Evolutionary conservation across 2,329 filamentous ascomycete genomes (phyloP), one percentile per base, ranked within the genome.

Genomic region (Ophiostoma australiae): DNA sequence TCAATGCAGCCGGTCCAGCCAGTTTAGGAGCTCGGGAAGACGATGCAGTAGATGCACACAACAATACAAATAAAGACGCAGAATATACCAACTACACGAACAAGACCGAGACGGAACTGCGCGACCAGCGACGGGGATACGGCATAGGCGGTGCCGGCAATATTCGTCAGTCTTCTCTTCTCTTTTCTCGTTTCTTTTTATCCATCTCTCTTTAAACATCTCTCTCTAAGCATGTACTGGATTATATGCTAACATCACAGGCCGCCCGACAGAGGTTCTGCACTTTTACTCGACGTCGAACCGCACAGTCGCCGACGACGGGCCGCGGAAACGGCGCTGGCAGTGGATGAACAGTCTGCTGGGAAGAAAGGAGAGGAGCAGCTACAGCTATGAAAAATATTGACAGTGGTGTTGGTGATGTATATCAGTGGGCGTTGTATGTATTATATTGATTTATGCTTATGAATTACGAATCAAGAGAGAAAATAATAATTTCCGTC

Each of bases 111-210:
- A 76, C 77, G n/a, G 74, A 72, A 11, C 44, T n/a, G 55, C 72
- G 78, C 39, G 77, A 79, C 10, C 78, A 80, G 72, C 73, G 79
- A 39, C 75, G 80, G 33, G 78, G 79, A 2, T 81, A 80, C 70
- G 80, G 80, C 20, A 81, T 81, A 52, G 80, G 80, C 3, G 80
- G 80, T 1, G 78, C 77, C 17, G 79, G 80, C 0, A 81, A 82
- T 70, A 81, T 81, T 17, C 76, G 80, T 81, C 70, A 74, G 79
- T 78, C n/a, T 23, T 11, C 39, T 3, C 8, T 66, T 37, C 17
- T 23, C 4, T 39, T 20, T 33, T 65, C 33, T 37, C 4, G 11
- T 58, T 27, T 31, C 11, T 58, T 27, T 61, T 52, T 52, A 31
- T 52, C 8, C 8, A 13, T 15, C 13, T 61, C 27, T 61, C 52